These are phyloP conservation scores for Phlebiopsis flavidoalba DNA, from an alignment of 768 basidiomycete genomes.

Conservation along the genomic window DNA sequence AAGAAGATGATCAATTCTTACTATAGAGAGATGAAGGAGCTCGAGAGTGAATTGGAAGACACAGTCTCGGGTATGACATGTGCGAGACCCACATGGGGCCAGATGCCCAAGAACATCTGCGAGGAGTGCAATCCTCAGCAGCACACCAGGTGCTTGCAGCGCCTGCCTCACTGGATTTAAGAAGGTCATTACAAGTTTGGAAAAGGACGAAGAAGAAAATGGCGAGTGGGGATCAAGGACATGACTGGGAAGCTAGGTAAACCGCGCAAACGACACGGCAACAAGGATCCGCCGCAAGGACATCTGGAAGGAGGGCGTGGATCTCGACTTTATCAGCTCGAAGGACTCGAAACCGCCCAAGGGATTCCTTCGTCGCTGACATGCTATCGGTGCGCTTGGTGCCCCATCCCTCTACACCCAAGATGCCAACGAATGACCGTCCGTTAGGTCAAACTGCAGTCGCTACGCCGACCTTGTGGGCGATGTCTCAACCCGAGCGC, in stretches of 20 bases:
- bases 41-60: constrained; percentile 33
- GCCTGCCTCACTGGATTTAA: constrained; percentile 49
- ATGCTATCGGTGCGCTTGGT: constrained; percentile 10
- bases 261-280: background rate
- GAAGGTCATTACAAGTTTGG: constrained; percentile 7
- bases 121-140: constrained; percentile 43
- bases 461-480: constrained; percentile 4
- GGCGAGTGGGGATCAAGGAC: constrained; percentile 31
- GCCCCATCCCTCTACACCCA: background rate
- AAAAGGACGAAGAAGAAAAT: constrained; percentile 11
- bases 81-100: constrained; percentile 25
- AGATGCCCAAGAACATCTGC: constrained; percentile 39
- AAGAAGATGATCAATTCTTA: constrained; percentile 23
- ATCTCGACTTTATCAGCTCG: constrained; percentile 17
- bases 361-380: background rate
- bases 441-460: constrained; percentile 1
- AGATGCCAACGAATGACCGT: background rate
- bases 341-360: too few species aligned
- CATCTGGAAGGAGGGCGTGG: constrained; percentile 20
- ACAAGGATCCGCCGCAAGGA: constrained; percentile 10
- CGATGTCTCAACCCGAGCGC: constrained; percentile 12
- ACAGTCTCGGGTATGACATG: constrained; percentile 28
- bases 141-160: constrained; percentile 30
- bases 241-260: constrained; percentile 16
- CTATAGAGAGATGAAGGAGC: constrained; percentile 37